phyloP scores from a whole-genome alignment of 2,329 filamentous ascomycete genomes.

The Microdochium nivale region DNA sequence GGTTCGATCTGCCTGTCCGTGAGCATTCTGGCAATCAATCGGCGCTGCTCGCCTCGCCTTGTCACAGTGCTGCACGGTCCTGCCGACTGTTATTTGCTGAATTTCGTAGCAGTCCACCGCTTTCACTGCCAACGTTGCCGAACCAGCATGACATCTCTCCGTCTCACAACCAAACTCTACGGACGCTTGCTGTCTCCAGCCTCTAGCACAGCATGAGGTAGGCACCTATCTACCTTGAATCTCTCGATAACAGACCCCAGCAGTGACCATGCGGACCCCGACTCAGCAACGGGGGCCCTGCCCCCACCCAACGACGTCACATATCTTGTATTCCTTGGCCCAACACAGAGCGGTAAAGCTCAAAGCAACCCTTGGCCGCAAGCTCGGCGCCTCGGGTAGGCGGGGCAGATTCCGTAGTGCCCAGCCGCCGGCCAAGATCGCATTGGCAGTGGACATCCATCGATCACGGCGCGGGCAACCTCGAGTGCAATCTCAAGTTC shows the following conservation, averaged over 20 bases:
- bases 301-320: background rate
- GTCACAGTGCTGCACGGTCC: background rate
- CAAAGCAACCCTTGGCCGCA: background rate
- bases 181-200: no score
- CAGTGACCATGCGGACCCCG: background rate
- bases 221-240: background rate
- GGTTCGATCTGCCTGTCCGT: background rate
- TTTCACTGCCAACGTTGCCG: no score
- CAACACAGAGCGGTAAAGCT: background rate
- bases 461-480: background rate
- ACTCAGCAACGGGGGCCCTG: background rate
- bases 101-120: background rate
- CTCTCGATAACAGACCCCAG: background rate
- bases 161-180: no score
- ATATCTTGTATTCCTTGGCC: background rate
- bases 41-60: background rate
- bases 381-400: background rate
- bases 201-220: no score
- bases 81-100: background rate
- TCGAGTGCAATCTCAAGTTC: background rate
- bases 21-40: background rate
- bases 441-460: no score
- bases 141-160: background rate
- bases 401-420: background rate
- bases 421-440: background rate